Percentiles rank a stretch among this genome's conserved stretches.
Conservation (phyloP, 2,329 filamentous ascomycete species). For the Aphanoascus verrucosus region DNA sequence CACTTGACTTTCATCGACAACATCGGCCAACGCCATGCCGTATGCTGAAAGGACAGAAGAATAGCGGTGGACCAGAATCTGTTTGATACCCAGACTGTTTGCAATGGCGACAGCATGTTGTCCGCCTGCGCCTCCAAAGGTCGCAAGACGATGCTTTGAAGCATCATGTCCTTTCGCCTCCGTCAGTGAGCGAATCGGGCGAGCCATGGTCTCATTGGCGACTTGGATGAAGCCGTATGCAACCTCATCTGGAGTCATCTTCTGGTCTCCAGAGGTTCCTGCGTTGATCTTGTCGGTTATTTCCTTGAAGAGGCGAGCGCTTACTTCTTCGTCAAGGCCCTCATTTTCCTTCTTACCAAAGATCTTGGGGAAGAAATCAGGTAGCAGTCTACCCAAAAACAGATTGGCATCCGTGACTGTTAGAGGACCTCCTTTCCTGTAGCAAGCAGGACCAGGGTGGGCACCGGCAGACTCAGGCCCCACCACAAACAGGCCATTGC, state of each 20-base stretch:
- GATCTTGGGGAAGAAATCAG: constrained; percentile 87
- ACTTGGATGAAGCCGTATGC: constrained; percentile 84
- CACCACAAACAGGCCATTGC: constrained; percentile 77
- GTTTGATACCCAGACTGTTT: constrained; percentile 65
- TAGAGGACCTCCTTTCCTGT: constrained; percentile 76
- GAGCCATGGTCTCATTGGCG: constrained; percentile 82
- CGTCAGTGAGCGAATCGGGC: constrained; percentile 77
- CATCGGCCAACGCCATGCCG: constrained; percentile 81
- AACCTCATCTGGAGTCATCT: constrained; percentile 68
- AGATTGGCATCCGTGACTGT: constrained; percentile 93
- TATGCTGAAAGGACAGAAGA: constrained; percentile 85
- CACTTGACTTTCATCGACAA: constrained; percentile 72
- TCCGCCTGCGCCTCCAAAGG: constrained; percentile 80
- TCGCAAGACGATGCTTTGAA: constrained; percentile 71
- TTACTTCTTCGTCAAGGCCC: constrained; percentile 61
- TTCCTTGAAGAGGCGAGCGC: constrained; percentile 58
- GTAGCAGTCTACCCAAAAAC: constrained; percentile 68
- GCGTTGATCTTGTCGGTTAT: constrained; percentile 66
- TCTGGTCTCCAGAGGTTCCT: constrained; percentile 49
- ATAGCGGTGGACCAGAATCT: constrained; percentile 76
- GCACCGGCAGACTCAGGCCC: constrained; percentile 82
- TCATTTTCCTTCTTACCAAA: constrained; percentile 78
- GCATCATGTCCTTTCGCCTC: constrained; percentile 85
- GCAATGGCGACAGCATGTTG: constrained; percentile 90
- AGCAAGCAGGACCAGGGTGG: constrained; percentile 82